phyloP scores from a whole-genome alignment of 495 filamentous ascomycete species.

The Aspergillus sclerotiicarbonarius region DNA sequence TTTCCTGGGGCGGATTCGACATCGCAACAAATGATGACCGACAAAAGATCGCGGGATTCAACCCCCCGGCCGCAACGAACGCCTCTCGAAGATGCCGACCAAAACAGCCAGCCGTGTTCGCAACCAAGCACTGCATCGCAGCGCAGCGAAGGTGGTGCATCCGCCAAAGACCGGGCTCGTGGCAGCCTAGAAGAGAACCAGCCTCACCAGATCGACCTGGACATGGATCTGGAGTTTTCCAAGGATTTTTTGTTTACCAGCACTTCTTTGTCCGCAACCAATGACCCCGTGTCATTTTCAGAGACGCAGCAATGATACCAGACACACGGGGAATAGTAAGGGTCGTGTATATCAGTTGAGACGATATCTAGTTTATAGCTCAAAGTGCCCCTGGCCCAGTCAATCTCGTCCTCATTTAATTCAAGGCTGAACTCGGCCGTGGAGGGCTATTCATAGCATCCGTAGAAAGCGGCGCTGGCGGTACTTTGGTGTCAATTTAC shows the following conservation, averaged over 20 bases:
- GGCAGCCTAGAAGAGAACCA: constrained; percentile 21
- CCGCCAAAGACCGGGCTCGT: constrained; percentile 10
- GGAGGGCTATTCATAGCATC: no score
- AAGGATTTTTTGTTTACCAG: constrained; percentile 38
- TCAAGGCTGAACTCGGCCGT: no score
- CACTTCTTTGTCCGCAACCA: constrained; percentile 31
- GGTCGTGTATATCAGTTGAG: not conserved
- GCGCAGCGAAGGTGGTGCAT: constrained; percentile 11
- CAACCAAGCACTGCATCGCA: constrained; percentile 15
- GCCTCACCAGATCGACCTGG: constrained; percentile 31
- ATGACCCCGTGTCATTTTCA: constrained; percentile 16
- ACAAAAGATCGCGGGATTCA: constrained; percentile 8
- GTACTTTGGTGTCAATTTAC: no score
- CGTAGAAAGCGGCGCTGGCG: no score
- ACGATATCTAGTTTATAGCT: not conserved
- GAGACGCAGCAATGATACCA: not conserved
- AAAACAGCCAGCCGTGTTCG: constrained; percentile 30
- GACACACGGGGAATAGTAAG: not conserved
- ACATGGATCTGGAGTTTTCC: constrained; percentile 42
- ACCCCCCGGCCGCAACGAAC: constrained; percentile 15
- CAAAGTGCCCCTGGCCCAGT: not conserved
- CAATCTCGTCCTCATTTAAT: no score
- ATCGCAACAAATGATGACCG: not conserved
- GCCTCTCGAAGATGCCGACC: constrained; percentile 25
- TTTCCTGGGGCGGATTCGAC: constrained; percentile 13